These are phyloP conservation scores for Venturia nashicola DNA, from an alignment of 2,329 filamentous ascomycete species.

Conservation along the genomic window DNA sequence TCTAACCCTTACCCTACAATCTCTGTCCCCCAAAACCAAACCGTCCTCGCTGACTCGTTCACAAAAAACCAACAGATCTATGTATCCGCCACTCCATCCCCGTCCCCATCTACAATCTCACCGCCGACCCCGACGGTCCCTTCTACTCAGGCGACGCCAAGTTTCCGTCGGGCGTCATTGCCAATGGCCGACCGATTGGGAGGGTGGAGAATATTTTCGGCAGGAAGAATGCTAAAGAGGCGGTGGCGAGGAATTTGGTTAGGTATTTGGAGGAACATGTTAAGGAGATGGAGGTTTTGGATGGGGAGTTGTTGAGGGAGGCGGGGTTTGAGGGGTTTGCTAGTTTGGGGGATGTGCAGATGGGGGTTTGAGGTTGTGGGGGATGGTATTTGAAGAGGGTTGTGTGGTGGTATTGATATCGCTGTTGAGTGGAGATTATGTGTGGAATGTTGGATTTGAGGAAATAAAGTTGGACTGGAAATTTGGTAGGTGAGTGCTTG, in stretches of 20 bases:
- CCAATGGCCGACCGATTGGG: not conserved
- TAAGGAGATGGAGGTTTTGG: not conserved
- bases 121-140: not conserved
- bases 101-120: not conserved
- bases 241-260: not conserved
- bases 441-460: too few relatives aligned
- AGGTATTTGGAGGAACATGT: conserved; percentile 1
- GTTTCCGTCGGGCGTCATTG: not conserved
- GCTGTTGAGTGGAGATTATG: too few relatives aligned
- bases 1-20: too few relatives aligned
- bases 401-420: not conserved
- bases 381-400: not conserved
- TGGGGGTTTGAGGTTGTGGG: not conserved
- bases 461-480: too few relatives aligned
- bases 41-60: too few relatives aligned
- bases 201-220: not conserved
- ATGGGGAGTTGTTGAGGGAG: not conserved
- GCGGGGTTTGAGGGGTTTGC: not conserved
- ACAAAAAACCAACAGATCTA: not conserved
- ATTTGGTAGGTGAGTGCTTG: too few relatives aligned
- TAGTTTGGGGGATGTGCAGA: not conserved
- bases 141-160: not conserved
- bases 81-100: not conserved
- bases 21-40: not conserved
- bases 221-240: conserved; percentile 2